Conservation (phyloP, 78 protist genomes). For the Dictyostelium firmibasis region DNA sequence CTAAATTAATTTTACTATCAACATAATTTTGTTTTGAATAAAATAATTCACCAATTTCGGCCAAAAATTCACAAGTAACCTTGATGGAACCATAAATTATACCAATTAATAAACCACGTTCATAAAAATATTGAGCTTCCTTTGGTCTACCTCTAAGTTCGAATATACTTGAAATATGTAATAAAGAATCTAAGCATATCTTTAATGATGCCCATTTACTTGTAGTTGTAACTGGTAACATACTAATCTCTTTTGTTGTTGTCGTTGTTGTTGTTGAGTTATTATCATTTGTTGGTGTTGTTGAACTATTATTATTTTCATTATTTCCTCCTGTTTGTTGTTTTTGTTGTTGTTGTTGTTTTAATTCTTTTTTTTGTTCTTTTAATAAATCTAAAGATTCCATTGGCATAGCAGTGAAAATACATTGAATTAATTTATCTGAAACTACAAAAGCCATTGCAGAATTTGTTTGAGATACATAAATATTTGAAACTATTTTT, state of each 20-base stretch:
- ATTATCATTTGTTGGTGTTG: neutral
- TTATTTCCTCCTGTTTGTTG: neutral
- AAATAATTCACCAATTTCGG: conserved; percentile 65
- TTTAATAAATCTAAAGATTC: conserved; percentile 40
- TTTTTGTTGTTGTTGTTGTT: neutral
- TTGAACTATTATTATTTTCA: neutral
- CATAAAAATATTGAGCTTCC: conserved; percentile 68
- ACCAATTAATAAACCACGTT: conserved; percentile 62
- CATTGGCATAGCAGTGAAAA: conserved; percentile 30
- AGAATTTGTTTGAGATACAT: conserved; percentile 23
- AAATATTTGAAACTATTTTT: conserved; percentile 31
- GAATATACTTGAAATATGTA: conserved; percentile 46
- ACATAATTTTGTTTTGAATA: conserved; percentile 38
- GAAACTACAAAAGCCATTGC: conserved; percentile 38
- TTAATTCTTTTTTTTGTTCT: neutral
- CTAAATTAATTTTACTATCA: conserved; percentile 49
- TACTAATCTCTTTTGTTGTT: neutral
- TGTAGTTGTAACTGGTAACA: neutral
- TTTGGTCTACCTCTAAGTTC: conserved; percentile 75
- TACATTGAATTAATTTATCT: conserved; percentile 21
- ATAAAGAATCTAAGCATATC: conserved; percentile 34
- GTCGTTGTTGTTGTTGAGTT: neutral
- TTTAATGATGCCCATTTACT: conserved; percentile 57
- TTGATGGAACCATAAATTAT: conserved; percentile 59
- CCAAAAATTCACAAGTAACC: conserved; percentile 59